Conservation (phyloP, 441 rosid genomes). For the Corymbia calophylla region DNA sequence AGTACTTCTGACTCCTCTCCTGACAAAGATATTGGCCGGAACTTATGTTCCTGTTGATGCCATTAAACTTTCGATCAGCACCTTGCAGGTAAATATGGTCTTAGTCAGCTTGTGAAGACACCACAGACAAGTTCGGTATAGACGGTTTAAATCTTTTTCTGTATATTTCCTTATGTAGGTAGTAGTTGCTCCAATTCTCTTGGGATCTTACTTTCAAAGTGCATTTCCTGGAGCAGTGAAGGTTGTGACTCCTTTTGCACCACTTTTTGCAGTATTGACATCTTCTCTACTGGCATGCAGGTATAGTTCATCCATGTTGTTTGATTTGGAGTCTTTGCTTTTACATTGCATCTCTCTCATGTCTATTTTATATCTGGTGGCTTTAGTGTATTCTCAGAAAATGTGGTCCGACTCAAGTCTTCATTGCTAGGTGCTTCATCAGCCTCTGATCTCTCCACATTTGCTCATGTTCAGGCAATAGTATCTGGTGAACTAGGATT, state of each 20-base stretch:
- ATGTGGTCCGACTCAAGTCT: slow-evolving; percentile 40
- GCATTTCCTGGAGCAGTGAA: slow-evolving; percentile 42
- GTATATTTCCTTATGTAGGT: slow-evolving; percentile 23
- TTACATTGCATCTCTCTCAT: background rate
- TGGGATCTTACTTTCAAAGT: slow-evolving; percentile 48
- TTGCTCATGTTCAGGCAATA: slow-evolving; percentile 17
- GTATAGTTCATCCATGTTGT: slow-evolving; percentile 10
- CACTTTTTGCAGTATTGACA: slow-evolving; percentile 47
- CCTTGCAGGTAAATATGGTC: slow-evolving; percentile 37
- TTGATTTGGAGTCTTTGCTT: background rate
- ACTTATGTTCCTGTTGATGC: slow-evolving; percentile 62
- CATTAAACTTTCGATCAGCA: slow-evolving; percentile 49
- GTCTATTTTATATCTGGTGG: background rate
- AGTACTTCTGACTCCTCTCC: slow-evolving; percentile 48
- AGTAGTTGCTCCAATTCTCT: slow-evolving; percentile 49
- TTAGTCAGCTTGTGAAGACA: background rate
- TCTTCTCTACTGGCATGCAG: slow-evolving; percentile 64
- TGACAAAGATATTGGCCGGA: slow-evolving; percentile 49
- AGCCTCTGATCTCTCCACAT: slow-evolving; percentile 26
- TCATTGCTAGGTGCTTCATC: slow-evolving; percentile 22
- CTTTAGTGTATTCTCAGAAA: slow-evolving; percentile 54
- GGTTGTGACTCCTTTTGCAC: slow-evolving; percentile 41
- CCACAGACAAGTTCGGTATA: background rate
- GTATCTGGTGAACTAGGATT: slow-evolving; percentile 42
- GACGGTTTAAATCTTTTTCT: background rate